Conservation (phyloP, 768 basidiomycete species). For the Xerocomellus chrysenteron region DNA sequence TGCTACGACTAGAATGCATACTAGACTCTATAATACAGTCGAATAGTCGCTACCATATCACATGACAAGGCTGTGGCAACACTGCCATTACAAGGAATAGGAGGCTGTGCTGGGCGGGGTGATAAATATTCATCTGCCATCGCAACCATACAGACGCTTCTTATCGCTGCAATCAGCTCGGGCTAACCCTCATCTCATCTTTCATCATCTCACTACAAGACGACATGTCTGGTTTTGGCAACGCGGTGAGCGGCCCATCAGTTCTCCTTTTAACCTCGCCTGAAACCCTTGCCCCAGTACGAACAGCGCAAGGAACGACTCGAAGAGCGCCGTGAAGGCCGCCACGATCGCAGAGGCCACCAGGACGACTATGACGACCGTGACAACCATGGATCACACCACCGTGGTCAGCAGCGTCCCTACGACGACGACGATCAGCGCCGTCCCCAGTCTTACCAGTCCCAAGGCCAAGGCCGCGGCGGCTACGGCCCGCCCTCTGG, state of each 20-base stretch:
- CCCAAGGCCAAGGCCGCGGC: not conserved
- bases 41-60: not conserved
- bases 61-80: not conserved
- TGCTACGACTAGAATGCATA: not conserved
- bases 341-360: not conserved
- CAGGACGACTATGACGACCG: not conserved
- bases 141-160: not conserved
- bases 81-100: not conserved
- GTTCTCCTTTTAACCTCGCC: not conserved
- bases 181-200: too few species aligned
- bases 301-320: constrained; percentile 13
- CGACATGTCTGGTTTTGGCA: constrained; percentile 13
- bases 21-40: not conserved
- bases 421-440: not conserved
- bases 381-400: not conserved
- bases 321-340: constrained; percentile 11
- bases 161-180: not conserved
- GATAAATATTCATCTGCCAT: not conserved
- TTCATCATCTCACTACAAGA: not conserved
- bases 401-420: not conserved
- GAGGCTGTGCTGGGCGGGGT: not conserved
- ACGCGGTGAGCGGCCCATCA: not conserved
- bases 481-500: constrained; percentile 5
- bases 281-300: not conserved
- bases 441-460: not conserved